Evolutionary conservation across 495 filamentous ascomycete species (phyloP), one percentile per base, ranked within the genome.

Genomic region (Lasiosphaeriaceae sp.): DNA sequence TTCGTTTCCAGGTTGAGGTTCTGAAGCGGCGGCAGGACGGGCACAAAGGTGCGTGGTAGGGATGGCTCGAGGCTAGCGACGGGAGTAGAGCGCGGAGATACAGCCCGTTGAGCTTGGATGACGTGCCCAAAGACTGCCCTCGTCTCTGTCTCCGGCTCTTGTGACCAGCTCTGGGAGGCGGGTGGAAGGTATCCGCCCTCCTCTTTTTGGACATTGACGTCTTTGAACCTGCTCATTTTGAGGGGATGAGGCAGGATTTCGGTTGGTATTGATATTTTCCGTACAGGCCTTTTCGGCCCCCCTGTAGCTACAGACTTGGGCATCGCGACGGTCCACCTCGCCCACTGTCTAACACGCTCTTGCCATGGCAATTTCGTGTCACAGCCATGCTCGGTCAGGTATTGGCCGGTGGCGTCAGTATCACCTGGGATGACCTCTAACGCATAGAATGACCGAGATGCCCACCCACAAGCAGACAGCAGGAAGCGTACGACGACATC

Each of bases 401-500:
- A 71, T 3, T 68, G 62, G 3, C 69, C 71, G 1, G 24, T 9
- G 3, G 24, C 5, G 1, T 9, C 11, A 11, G 41, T 16, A 7
- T 47, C 29, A 8, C n/a, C 1, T 3, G 47, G 59, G 2, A 50
- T 29, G 2, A 60, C 31, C 8, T 45, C 47, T 35, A 73, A 50
- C 5, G 62, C 47, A 6, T 57, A 34, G 7, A 60, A 60, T 11
- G 59, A 51, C 7, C 60, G 64, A 20, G 54, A 57, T n/a, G 64
- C 64, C 6, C 67, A 54, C 12, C 54, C 61, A 22, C 55, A 69
- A 17, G 74, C 69, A n/a, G 69, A 64, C 29, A 77, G 59, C 9
- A 81, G 55, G 14, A 78, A 67, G 7, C 80, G 78, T 26, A 70
- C 53, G 14, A 76, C 76, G 3, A 71, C 59, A 45, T 83, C 74